Evolutionary conservation across 2,329 filamentous ascomycete species (phyloP), one percentile per base, ranked within the genome.

Genomic region (Metarhizium album): DNA sequence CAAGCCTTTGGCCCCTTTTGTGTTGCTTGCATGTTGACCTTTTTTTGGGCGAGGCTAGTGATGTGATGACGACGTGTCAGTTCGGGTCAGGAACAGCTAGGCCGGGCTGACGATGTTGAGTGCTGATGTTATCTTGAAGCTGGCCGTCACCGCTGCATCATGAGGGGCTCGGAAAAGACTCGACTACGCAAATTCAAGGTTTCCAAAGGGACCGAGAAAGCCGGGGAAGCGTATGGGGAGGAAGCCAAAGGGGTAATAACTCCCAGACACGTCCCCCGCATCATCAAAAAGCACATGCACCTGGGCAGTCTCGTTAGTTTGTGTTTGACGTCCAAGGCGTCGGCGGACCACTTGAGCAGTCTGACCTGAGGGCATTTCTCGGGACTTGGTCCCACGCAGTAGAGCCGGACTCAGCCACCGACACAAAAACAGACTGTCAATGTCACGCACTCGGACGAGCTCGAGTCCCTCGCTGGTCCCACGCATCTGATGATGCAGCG

Each of bases 1-100:
- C 74, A 77, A 42, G 74, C 74, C 55, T 72, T 70, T 3, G 74
- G 73, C 13, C 74, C 74, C 54, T 70, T 73, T 56, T 62, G 64
- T 45, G 59, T 59, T 14, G 57, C 50, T 51, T 66, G 54, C 60
- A 62, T 60, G 35, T 46, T 24, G 51, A 53, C 46, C 42, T 29
- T 23, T 29, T 23, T 5, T 23, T 38, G 9, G 40, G 13, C 18
- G 29, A 24, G 13, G n/a, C 16, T 38, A n/a, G 31, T 24, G 29
- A 24, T 47, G 46, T 38, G 35, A 47, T n/a, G 29, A 31, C 45
- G 22, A 22, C 4, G 13, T 6, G n/a, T 13, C 13, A 33, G 4
- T n/a, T 47, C 16, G 31, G 8, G 18, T 35, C 45, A 22, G 27
- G 7, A 29, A 37, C 29, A 31, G 27, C 22, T 35, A 8, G 27